Percentiles rank a stretch among this genome's conserved stretches.
These are phyloP conservation scores for Lentinula raphanica DNA, from an alignment of 768 basidiomycete genomes.

Conservation along the genomic window DNA sequence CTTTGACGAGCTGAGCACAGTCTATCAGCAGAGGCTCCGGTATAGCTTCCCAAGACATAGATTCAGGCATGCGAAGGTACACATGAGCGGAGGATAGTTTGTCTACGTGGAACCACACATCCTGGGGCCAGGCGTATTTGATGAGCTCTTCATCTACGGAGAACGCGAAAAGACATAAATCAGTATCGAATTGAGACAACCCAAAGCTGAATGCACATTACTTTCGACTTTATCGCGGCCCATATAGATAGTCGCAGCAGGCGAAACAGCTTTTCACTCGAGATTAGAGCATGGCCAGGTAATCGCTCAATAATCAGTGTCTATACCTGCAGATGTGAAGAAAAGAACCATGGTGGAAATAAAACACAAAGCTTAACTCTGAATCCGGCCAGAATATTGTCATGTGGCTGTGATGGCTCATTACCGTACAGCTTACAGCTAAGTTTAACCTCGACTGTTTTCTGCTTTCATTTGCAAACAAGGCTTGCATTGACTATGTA, in stretches of 20 bases:
- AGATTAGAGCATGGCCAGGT: slow-evolving; percentile 6
- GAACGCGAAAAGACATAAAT: slow-evolving; percentile 5
- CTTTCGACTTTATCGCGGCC: slow-evolving; percentile 96
- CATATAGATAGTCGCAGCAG: slow-evolving; percentile 82
- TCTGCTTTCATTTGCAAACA: too few relatives aligned
- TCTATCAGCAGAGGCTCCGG: slow-evolving; percentile 75
- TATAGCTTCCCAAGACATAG: slow-evolving; percentile 86
- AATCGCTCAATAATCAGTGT: slow-evolving; percentile 1
- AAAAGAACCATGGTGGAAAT: slow-evolving; percentile 50
- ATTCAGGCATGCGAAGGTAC: slow-evolving; percentile 82
- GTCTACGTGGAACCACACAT: slow-evolving; percentile 96
- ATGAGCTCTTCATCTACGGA: slow-evolving; percentile 98
- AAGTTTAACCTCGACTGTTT: too few relatives aligned
- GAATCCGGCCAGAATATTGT: background rate
- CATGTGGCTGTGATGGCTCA: too few relatives aligned
- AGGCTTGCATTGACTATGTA: too few relatives aligned
- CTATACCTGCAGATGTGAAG: slow-evolving; percentile 51
- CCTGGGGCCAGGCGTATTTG: slow-evolving; percentile 85
- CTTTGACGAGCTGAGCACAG: slow-evolving; percentile 94
- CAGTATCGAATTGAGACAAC: background rate
- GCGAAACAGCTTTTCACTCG: slow-evolving; percentile 42
- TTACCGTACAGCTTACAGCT: too few relatives aligned
- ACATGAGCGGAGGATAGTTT: slow-evolving; percentile 96
- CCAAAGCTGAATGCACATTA: too few relatives aligned
- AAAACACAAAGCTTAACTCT: background rate